Percentiles rank a stretch among this genome's conserved stretches.
Evolutionary conservation across 768 basidiomycete species (phyloP).

Genomic region (Vararia minispora): DNA sequence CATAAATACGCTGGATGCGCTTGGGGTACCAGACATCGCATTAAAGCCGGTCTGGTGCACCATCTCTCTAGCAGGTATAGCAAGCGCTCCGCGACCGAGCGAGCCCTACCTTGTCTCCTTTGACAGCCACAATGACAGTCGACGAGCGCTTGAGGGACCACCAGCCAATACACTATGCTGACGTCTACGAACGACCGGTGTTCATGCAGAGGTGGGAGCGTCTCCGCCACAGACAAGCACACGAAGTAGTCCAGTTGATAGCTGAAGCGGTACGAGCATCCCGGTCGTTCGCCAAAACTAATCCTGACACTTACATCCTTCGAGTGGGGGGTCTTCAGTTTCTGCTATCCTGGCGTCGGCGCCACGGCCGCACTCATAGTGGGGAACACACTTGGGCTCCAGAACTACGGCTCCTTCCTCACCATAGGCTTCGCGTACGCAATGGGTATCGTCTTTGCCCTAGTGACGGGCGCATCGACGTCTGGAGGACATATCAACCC

Average conservation of each 20-base stretch:
- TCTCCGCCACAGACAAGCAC: conserved; percentile 25
- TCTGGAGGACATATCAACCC: conserved; percentile 36
- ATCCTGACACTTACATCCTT: not conserved
- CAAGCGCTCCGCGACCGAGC: too few relatives aligned
- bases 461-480: conserved; percentile 20
- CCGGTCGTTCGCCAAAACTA: not conserved
- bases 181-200: conserved; percentile 26
- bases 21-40: too few relatives aligned
- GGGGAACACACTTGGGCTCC: conserved; percentile 12
- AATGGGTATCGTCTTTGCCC: conserved; percentile 24
- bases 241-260: conserved; percentile 44
- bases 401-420: conserved; percentile 19
- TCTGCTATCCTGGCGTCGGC: conserved; percentile 18
- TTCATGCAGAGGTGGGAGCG: conserved; percentile 39
- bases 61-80: too few relatives aligned
- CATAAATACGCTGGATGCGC: too few relatives aligned
- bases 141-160: too few relatives aligned
- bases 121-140: too few relatives aligned
- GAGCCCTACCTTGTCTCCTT: too few relatives aligned
- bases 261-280: conserved; percentile 40
- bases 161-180: too few relatives aligned
- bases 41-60: too few relatives aligned
- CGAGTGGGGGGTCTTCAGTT: not conserved
- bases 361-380: conserved; percentile 20
- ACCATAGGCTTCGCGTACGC: conserved; percentile 24